A percentile compares a stretch with the other conserved stretches of the same genome.
phyloP scores from a whole-genome alignment of 148 eudicot genomes.

The Vaccinium macrocarpon region DNA sequence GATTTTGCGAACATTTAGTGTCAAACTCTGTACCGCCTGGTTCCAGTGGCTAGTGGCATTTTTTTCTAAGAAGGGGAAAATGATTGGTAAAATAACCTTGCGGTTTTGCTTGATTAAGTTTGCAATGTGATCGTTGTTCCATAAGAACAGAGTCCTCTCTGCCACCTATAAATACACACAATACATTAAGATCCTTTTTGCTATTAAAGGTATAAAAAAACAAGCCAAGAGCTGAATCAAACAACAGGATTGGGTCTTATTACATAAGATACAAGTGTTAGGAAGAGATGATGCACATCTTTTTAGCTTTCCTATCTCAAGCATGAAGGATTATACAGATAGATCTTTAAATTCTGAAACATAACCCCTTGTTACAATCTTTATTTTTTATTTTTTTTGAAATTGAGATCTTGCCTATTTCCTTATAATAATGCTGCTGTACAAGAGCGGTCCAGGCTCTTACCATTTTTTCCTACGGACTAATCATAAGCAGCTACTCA shows the following conservation, averaged over 20 bases:
- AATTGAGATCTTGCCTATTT: background rate
- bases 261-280: background rate
- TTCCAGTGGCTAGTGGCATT: conserved; percentile 38
- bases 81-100: conserved; percentile 40
- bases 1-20: conserved; percentile 32
- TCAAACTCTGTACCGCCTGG: conserved; percentile 38
- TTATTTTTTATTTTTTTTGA: background rate
- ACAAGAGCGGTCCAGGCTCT: background rate
- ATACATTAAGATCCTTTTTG: background rate
- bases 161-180: conserved; percentile 37
- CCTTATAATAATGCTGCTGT: background rate
- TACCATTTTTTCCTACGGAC: background rate
- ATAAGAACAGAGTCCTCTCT: conserved; percentile 52
- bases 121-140: conserved; percentile 55
- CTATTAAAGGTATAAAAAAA: background rate
- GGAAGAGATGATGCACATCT: background rate
- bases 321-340: background rate
- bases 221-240: background rate
- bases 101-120: conserved; percentile 47
- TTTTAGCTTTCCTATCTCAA: background rate
- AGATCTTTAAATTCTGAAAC: background rate
- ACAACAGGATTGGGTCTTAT: background rate
- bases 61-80: conserved; percentile 30
- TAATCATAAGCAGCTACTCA: background rate
- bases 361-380: background rate